These are phyloP conservation scores for Pythium aquatile DNA, from an alignment of 352 stramenopile genomes.

Conservation along the genomic window DNA sequence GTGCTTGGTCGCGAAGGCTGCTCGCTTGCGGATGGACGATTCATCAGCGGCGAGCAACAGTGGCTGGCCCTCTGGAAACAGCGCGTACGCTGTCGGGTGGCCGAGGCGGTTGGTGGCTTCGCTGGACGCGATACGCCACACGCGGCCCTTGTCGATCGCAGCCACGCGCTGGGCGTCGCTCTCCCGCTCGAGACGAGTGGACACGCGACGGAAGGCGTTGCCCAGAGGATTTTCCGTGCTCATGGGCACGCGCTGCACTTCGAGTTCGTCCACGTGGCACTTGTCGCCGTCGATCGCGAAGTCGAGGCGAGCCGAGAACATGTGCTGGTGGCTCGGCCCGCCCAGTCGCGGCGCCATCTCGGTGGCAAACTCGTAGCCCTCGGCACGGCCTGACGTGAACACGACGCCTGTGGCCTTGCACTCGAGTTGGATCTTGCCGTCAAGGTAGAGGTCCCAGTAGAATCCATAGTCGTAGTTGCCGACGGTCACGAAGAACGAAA, in stretches of 20 bases:
- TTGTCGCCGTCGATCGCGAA: conserved; percentile 67
- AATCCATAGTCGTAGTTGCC: conserved; percentile 88
- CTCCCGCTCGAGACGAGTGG: conserved; percentile 53
- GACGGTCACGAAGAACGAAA: conserved; percentile 83
- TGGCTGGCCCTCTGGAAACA: conserved; percentile 53
- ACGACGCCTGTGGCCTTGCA: conserved; percentile 80
- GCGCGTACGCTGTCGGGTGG: conserved; percentile 54
- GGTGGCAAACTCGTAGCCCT: conserved; percentile 42
- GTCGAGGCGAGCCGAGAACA: conserved; percentile 75
- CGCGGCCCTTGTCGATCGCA: conserved; percentile 48
- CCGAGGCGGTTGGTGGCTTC: conserved; percentile 52
- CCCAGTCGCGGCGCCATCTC: conserved; percentile 59
- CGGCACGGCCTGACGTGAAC: conserved; percentile 69
- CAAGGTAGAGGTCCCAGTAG: conserved; percentile 72
- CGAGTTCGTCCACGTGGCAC: conserved; percentile 46
- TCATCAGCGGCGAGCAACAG: conserved; percentile 50
- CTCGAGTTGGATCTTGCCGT: conserved; percentile 79
- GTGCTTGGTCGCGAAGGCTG: conserved; percentile 58
- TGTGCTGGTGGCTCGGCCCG: conserved; percentile 68
- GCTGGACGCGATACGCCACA: conserved; percentile 62
- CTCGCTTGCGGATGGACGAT: conserved; percentile 50
- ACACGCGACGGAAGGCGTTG: conserved; percentile 53
- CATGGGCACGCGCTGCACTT: conserved; percentile 46
- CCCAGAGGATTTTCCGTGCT: conserved; percentile 49
- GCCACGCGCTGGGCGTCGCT: conserved; percentile 41